phyloP scores from a whole-genome alignment of 2,329 filamentous ascomycete genomes.

The Chaetomiaceae sp. region DNA sequence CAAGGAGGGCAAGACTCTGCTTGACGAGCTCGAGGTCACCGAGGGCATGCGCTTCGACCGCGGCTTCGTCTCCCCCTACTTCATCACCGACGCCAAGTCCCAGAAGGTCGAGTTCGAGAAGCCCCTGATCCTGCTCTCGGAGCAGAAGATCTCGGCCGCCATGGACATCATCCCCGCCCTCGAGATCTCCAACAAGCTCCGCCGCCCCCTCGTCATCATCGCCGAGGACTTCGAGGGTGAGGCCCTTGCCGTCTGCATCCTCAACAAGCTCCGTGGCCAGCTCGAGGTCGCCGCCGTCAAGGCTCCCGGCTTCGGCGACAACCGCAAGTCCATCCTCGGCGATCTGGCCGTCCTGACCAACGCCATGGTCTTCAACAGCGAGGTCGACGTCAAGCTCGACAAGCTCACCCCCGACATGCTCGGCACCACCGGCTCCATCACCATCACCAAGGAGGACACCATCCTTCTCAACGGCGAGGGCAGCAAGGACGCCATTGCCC shows the following conservation, averaged over 20 bases:
- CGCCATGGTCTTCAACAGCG: conserved; percentile 94
- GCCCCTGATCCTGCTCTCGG: conserved; percentile 93
- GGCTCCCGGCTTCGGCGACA: conserved; percentile 98
- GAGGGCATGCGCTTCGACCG: conserved; percentile 99
- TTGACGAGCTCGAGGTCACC: conserved; percentile 96
- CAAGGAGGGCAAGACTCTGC: conserved; percentile 98
- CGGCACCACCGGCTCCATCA: conserved; percentile 94
- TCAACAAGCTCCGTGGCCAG: conserved; percentile 99
- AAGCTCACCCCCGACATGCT: conserved; percentile 96
- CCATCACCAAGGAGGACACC: conserved; percentile 99
- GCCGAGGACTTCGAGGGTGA: conserved; percentile 99
- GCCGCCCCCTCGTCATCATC: conserved; percentile 95
- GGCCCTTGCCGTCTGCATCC: conserved; percentile 95
- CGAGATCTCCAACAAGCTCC: conserved; percentile 91
- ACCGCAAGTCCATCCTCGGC: conserved; percentile 99
- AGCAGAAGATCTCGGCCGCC: conserved; percentile 99
- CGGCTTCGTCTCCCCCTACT: conserved; percentile 97
- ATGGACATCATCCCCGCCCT: conserved; percentile 98
- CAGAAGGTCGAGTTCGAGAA: conserved; percentile 99
- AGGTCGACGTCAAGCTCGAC: conserved; percentile 98
- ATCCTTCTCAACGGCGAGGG: conserved; percentile 97
- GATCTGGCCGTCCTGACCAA: conserved; percentile 95
- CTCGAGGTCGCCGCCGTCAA: conserved; percentile 98
- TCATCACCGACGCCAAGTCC: conserved; percentile 98
- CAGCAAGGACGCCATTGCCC: conserved; percentile 84